These are phyloP conservation scores for Cladosporium halotolerans DNA, from an alignment of 2,329 filamentous ascomycete genomes.

Conservation along the genomic window DNA sequence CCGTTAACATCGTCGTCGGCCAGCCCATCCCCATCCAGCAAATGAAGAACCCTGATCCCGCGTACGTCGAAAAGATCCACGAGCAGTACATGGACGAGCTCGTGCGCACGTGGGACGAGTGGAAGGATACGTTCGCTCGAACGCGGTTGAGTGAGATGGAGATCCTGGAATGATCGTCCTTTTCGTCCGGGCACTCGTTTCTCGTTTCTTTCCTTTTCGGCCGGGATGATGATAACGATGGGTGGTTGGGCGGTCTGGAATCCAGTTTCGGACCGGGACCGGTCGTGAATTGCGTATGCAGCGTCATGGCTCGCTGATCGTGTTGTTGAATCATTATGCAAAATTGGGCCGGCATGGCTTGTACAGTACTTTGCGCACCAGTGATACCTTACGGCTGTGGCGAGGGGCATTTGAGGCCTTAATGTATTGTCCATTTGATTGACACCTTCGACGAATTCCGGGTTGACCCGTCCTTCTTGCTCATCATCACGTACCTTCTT, in stretches of 20 bases:
- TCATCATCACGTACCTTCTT: too few relatives aligned
- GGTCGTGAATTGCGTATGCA: too few relatives aligned
- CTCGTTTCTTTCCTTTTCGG: too few relatives aligned
- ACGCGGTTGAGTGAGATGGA: constrained; percentile 59
- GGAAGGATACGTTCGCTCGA: constrained; percentile 68
- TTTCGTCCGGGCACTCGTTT: too few relatives aligned
- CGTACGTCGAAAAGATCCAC: constrained; percentile 77
- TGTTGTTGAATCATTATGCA: too few relatives aligned
- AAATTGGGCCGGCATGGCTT: neutral
- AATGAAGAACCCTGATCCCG: constrained; percentile 59
- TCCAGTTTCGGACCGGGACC: too few relatives aligned
- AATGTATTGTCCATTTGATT: too few relatives aligned
- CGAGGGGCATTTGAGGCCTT: constrained; percentile 31
- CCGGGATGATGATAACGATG: too few relatives aligned
- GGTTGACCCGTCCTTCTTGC: too few relatives aligned
- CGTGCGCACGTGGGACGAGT: constrained; percentile 65
- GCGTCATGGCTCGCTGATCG: too few relatives aligned
- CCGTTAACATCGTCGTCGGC: constrained; percentile 85
- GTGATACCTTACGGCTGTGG: constrained; percentile 47
- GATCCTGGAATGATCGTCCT: constrained; percentile 49
- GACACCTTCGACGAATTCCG: too few relatives aligned
- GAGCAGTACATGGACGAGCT: constrained; percentile 70
- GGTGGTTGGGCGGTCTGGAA: too few relatives aligned
- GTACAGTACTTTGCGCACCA: constrained; percentile 45
- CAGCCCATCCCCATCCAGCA: constrained; percentile 66